Evolutionary conservation across 75 land plant species (phyloP), one percentile per base, ranked within the genome.

Genomic region (Pinus albicaulis): DNA sequence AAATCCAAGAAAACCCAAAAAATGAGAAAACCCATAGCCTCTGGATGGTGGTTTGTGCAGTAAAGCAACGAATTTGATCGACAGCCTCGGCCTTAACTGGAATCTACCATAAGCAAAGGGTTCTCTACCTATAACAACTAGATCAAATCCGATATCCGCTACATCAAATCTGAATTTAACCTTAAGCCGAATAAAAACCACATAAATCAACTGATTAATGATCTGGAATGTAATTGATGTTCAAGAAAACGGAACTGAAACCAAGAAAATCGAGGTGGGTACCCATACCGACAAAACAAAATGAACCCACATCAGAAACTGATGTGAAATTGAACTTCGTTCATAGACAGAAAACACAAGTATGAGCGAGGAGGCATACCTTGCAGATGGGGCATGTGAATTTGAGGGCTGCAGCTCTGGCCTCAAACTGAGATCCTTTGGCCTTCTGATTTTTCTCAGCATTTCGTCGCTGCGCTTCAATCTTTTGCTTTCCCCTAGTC

Each of bases 401-500:
- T 74, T 93, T 93, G 78, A 93, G 89, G 72, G 86, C 96, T 48
- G 85, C 92, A 28, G 90, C 94, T 19, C 95, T 68, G 58, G 96
- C 96, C 76, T 93, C 96, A 20, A 93, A 52, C 86, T 93, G 96
- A 25, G 96, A 93, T 7, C 96, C 95, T 60, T 92, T 93, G 10
- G 82, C 59, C 87, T 93, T 93, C 85, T 93, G 94, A 59, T 89
- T 93, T 75, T 72, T 82, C 90, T 92, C 96, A 20, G 96, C 90
- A 57, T 92, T 92, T 60, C 84, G 78, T 77, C 53, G 85, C 87
- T 93, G 96, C 55, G 94, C 92, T 75, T 93, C 96, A 76, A 93
- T 92, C 87, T 93, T 93, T 82, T 93, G 94, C 90, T 93, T 93
- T 53, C 96, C 96, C 59, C 96, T 64, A 74, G 89, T 89, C 96